Base-by-base conservation (phyloP, 1,284 basidiomycete species). In the Cerioporus squamosus region DNA sequence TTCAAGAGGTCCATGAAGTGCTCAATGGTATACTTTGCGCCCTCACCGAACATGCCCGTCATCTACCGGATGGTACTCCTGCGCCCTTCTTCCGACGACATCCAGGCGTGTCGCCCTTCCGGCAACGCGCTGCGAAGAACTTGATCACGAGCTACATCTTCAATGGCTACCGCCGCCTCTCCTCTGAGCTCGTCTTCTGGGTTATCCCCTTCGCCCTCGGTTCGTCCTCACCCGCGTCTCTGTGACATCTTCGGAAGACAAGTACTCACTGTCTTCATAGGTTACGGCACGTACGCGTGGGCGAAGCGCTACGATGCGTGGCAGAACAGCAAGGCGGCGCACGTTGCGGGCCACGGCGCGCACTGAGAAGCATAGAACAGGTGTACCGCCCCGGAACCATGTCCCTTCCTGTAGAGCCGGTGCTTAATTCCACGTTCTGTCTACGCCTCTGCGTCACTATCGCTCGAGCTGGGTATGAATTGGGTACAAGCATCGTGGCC, bases 281-380 rank as follows among this genome's bases (percentile, higher is more conserved):
- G 90, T 59, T 96, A 95, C 73, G 86, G 83, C 45, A 82, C 88
- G 40, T 95, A 95, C 77, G 73, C 84, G n/a, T 95, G 91, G 90
- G 92, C 88, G 45, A 91, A 90, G 74, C 79, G 78, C 63, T 84
- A 84, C 68, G 87, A 92, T 67, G 77, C 76, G 44, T 91, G 80
- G 77, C 81, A 87, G 69, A 89, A 91, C 75, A 91, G 90, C 80
- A 94, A 94, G 77, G 89, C 83, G 18, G 93, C 88, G 24, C 91
- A 93, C 64, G 67, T 88, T 59, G 87, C 86, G 5, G 70, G 65
- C 10, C 70, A 72, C 44, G 72, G 58, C 39, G 65, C 57, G 23
- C 72, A 75, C 66, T 73, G 67, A 62, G 43, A 22, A n/a, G 23
- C 20, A 10, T 55, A 56, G 46, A 55, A 26, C 51, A 31, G 23